A percentile compares a stretch with the other conserved stretches of the same genome.
Evolutionary conservation across 331 rosid genomes (phyloP).

Genomic region (Acacia pycnantha): DNA sequence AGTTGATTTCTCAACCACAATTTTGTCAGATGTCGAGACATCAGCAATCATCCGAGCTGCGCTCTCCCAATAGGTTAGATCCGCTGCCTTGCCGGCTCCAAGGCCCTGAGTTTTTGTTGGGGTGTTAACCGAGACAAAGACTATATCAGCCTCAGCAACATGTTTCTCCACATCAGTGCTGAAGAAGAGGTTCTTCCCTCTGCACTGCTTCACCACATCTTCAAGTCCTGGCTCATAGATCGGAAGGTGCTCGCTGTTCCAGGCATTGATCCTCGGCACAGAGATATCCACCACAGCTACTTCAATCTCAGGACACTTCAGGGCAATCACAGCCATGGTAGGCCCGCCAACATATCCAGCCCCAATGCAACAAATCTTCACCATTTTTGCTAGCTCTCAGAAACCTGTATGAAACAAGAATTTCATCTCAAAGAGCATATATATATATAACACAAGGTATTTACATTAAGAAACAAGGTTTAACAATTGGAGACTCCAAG

Average conservation of each 20-base stretch:
- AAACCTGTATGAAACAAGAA: constrained; percentile 29
- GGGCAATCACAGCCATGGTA: constrained; percentile 96
- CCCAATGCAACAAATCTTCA: constrained; percentile 95
- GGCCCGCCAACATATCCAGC: constrained; percentile 99
- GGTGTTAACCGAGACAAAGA: constrained; percentile 87
- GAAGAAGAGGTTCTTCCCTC: constrained; percentile 85
- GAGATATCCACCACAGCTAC: constrained; percentile 87
- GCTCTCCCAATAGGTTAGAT: constrained; percentile 94
- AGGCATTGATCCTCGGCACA: constrained; percentile 61
- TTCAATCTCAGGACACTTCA: constrained; percentile 81
- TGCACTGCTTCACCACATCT: constrained; percentile 78
- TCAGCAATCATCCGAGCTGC: constrained; percentile 97
- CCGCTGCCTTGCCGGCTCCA: constrained; percentile 96
- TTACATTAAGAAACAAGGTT: not conserved
- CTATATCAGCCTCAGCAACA: constrained; percentile 83
- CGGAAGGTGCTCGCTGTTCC: constrained; percentile 89
- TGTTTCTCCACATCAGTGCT: constrained; percentile 86
- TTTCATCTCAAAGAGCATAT: constrained; percentile 7
- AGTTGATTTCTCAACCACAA: constrained; percentile 90
- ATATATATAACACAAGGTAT: not conserved
- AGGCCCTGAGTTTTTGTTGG: constrained; percentile 93
- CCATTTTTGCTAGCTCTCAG: constrained; percentile 53
- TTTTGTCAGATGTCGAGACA: constrained; percentile 81
- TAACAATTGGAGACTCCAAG: not conserved
- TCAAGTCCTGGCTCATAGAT: constrained; percentile 93